phyloP scores from a whole-genome alignment of 306 rosid genomes.

The Argentina anserina region DNA sequence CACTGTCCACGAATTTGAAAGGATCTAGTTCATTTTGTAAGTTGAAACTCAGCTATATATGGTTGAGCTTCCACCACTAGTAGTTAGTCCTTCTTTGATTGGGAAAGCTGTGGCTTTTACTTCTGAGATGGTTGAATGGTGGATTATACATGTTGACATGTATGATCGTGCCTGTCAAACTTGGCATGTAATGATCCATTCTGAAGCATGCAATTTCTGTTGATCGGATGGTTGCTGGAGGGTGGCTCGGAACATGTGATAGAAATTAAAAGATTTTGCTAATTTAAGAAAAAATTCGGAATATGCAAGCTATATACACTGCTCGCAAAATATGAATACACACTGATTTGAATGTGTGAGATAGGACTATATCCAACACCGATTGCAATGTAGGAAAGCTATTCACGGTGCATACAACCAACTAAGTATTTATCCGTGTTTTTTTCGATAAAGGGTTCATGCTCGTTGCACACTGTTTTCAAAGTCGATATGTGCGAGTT shows the following conservation, averaged over 20 bases:
- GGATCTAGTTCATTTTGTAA: neutral
- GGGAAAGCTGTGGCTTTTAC: neutral
- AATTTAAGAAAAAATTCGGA: no score
- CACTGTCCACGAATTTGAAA: neutral
- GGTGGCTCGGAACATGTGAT: neutral
- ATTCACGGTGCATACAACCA: no score
- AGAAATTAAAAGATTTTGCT: neutral
- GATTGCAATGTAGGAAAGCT: no score
- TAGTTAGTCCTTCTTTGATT: neutral
- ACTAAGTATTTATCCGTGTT: no score
- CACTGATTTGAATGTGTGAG: no score
- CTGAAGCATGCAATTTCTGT: neutral
- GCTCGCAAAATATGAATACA: no score
- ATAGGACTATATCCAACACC: no score
- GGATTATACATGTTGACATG: neutral
- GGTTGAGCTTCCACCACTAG: neutral
- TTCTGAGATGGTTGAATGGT: neutral
- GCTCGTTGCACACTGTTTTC: no score
- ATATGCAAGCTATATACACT: no score
- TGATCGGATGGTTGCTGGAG: neutral
- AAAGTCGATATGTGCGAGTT: no score
- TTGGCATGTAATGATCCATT: neutral
- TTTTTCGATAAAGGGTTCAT: no score
- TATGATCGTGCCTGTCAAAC: no score
- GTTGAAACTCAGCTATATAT: neutral